Evolutionary conservation across 1,284 basidiomycete species (phyloP).

Genomic region (Irpex lacteus): DNA sequence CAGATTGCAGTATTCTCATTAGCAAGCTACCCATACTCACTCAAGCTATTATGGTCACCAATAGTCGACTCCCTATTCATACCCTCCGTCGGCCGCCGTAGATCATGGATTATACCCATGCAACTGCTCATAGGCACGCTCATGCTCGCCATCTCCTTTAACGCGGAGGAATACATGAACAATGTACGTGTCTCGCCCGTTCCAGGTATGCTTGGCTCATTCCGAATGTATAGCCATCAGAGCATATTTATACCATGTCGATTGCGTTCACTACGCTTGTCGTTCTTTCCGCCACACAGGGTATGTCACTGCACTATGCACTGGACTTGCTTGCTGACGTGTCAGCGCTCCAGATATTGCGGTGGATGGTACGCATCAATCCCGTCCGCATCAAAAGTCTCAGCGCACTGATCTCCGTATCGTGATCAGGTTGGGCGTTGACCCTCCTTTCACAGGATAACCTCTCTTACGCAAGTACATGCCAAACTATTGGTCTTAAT

Average conservation of each 20-base stretch:
- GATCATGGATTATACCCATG: constrained; percentile 99
- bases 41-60: constrained; percentile 97
- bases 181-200: constrained; percentile 53
- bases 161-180: constrained; percentile 79
- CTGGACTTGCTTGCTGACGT: neutral
- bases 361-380: constrained; percentile 71
- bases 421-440: constrained; percentile 83
- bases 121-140: constrained; percentile 87
- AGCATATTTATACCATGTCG: constrained; percentile 83
- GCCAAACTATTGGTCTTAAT: constrained; percentile 97
- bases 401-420: neutral
- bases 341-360: constrained; percentile 74
- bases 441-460: constrained; percentile 95
- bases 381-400: neutral
- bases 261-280: constrained; percentile 89
- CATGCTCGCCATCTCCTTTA: constrained; percentile 85
- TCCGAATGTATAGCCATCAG: constrained; percentile 58
- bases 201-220: neutral
- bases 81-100: constrained; percentile 81
- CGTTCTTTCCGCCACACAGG: constrained; percentile 96
- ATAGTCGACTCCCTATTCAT: constrained; percentile 94
- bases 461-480: constrained; percentile 95
- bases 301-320: constrained; percentile 36
- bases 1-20: constrained; percentile 95
- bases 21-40: constrained; percentile 94